phyloP scores from a whole-genome alignment of 2,329 filamentous ascomycete genomes.

The Bipolaris oryzae region DNA sequence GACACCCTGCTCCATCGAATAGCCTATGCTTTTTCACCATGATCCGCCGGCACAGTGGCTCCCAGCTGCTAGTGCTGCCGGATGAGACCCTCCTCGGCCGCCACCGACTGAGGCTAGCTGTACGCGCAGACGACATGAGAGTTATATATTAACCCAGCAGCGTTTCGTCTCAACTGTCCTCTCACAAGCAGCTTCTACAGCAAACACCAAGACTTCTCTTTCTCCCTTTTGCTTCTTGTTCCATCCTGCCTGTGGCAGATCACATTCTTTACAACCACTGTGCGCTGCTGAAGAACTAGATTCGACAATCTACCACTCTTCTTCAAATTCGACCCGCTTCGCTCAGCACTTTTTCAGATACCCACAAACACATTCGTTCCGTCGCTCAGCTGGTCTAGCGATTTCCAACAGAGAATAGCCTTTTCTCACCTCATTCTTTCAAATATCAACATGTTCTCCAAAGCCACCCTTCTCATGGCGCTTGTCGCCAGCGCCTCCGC shows the following conservation, averaged over 20 bases:
- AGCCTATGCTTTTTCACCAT: constrained; percentile 30
- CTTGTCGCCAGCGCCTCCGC: constrained; percentile 67
- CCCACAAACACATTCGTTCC: constrained; percentile 24
- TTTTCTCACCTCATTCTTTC: constrained; percentile 25
- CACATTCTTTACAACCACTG: constrained; percentile 38
- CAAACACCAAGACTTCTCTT: constrained; percentile 29
- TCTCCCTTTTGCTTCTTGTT: constrained; percentile 24
- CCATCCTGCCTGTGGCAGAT: constrained; percentile 47
- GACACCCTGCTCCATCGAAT: constrained; percentile 30
- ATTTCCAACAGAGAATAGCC: constrained; percentile 30
- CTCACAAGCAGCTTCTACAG: constrained; percentile 32
- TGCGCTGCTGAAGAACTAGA: constrained; percentile 33
- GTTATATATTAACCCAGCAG: constrained; percentile 30
- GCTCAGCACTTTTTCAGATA: constrained; percentile 13
- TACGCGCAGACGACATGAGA: constrained; percentile 18
- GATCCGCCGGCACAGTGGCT: constrained; percentile 37
- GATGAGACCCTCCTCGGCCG: constrained; percentile 26
- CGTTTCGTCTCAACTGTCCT: constrained; percentile 27
- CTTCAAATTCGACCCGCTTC: constrained; percentile 9
- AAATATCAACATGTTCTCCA: constrained; percentile 56
- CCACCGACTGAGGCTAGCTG: constrained; percentile 19
- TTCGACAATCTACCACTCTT: constrained; percentile 17
- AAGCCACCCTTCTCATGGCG: constrained; percentile 58
- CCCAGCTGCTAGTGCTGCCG: constrained; percentile 21
- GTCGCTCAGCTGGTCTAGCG: constrained; percentile 51